phyloP scores from a whole-genome alignment of 768 basidiomycete genomes.

The Leccinum sublutescens region DNA sequence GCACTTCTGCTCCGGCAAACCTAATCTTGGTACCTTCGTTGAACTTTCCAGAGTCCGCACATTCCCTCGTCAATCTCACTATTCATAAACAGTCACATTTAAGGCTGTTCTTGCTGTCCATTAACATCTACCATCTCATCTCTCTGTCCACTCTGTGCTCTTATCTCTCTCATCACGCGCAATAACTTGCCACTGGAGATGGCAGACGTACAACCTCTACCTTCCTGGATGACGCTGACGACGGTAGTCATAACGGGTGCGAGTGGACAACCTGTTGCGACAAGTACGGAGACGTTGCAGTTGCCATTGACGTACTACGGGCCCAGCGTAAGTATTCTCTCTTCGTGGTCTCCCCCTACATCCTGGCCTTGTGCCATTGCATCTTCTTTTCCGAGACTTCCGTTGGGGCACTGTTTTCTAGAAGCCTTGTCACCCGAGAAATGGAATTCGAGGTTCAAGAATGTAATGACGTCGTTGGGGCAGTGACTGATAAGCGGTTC shows the following conservation, averaged over 20 bases:
- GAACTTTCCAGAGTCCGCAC: conserved; percentile 19
- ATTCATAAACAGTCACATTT: conserved; percentile 4
- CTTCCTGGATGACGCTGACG: conserved; percentile 68
- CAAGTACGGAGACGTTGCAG: conserved; percentile 57
- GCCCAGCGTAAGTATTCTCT: conserved; percentile 61
- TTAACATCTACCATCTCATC: conserved; percentile 5
- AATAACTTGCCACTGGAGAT: conserved; percentile 18
- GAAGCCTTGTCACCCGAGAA: background rate
- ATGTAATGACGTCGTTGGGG: conserved; percentile 10
- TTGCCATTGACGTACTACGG: conserved; percentile 81
- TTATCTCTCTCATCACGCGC: conserved; percentile 4
- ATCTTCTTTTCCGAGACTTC: background rate
- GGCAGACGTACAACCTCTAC: conserved; percentile 58
- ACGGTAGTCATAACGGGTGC: conserved; percentile 52
- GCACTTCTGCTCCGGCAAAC: background rate
- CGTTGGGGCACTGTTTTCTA: background rate
- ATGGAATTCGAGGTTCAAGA: background rate
- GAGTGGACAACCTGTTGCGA: conserved; percentile 52
- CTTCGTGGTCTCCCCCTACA: background rate
- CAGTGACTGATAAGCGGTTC: conserved; percentile 12
- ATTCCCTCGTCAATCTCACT: conserved; percentile 21
- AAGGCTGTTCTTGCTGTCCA: conserved; percentile 3
- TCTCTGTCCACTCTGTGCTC: conserved; percentile 6
- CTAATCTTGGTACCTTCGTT: background rate
- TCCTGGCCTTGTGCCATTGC: background rate